Percentiles rank a stretch among this genome's conserved stretches.
Conservation (phyloP, 2,329 filamentous ascomycete species). For the Colletotrichum abscissum region DNA sequence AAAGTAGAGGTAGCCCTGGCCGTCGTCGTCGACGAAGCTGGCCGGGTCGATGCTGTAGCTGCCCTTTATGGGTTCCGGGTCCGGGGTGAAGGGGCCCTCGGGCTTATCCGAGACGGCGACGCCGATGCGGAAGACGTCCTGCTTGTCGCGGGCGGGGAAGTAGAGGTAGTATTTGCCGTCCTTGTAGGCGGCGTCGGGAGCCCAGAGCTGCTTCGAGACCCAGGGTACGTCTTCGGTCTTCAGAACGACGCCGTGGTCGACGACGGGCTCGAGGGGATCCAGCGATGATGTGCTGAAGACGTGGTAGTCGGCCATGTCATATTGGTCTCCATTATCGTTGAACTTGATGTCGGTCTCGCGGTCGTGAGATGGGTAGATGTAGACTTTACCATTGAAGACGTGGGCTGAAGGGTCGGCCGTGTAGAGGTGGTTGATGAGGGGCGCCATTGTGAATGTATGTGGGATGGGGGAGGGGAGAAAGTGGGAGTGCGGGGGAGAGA, state of each 20-base stretch:
- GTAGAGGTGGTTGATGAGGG: constrained; percentile 80
- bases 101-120: constrained; percentile 74
- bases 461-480: not conserved
- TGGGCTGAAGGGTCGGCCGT: constrained; percentile 85
- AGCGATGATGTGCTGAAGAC: constrained; percentile 71
- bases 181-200: constrained; percentile 78
- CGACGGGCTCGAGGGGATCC: constrained; percentile 68
- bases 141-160: constrained; percentile 79
- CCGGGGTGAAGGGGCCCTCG: constrained; percentile 76
- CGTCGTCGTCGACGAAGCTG: constrained; percentile 72
- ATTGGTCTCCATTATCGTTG: constrained; percentile 89
- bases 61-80: constrained; percentile 72
- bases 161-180: constrained; percentile 80
- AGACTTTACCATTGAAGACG: constrained; percentile 80
- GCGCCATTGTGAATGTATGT: constrained; percentile 51
- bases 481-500: not conserved
- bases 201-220: constrained; percentile 85
- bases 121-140: constrained; percentile 79
- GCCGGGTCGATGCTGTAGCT: constrained; percentile 84
- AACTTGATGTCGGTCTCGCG: constrained; percentile 78
- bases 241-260: constrained; percentile 79
- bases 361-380: constrained; percentile 86
- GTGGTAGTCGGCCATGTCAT: constrained; percentile 87
- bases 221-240: constrained; percentile 75
- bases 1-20: constrained; percentile 68